Evolutionary conservation across 1,284 basidiomycete species (phyloP), one percentile per base, ranked within the genome.

Genomic region (Puccinia horiana): DNA sequence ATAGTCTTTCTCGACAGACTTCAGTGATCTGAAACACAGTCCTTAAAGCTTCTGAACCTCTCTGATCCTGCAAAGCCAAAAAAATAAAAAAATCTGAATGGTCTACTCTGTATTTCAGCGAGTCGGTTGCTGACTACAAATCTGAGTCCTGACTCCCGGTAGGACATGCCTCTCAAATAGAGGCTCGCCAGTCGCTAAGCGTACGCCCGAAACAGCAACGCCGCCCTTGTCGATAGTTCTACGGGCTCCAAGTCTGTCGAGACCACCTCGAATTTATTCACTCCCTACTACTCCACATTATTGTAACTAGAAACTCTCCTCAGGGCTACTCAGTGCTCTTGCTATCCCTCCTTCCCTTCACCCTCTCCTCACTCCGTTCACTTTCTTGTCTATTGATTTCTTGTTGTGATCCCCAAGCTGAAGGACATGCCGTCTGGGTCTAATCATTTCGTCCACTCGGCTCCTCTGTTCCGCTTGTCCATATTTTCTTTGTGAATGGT

Each of bases 391-490:
- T 47, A 63, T 63, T 37, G 29, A 26, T 47, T 44, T 23, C 18
- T 40, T 47, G 18, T 69, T 61, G 26, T 69, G 37, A 69, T 26
- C 37, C 65, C 65, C 37, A 47, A 44, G 65, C 65, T 14, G 65
- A 32, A 69, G 65, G 65, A 40, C 26, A 69, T 69, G 65, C 42
- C 42, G 65, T 44, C 42, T 69, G 32, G 65, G 65, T 69, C 65
- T 69, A 44, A 37, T 69, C 42, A 42, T 23, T 69, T 69, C 2
- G 42, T 69, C 40, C 37, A 69, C 65, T 69, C 65, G 42, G 65
- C 37, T 69, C 65, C 65, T 20, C 65, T 69, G 12, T 69, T 42
- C 40, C 20, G 40, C 40, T 47, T 23, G 65, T 29, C 1, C 26
- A 14, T 23, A 2, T 26, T 40, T 69, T 42, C 37, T 69, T 47